Percentiles rank a stretch among this genome's conserved stretches.
phyloP scores from a whole-genome alignment of 1,284 basidiomycete species.

The Moesziomyces globuligerus region DNA sequence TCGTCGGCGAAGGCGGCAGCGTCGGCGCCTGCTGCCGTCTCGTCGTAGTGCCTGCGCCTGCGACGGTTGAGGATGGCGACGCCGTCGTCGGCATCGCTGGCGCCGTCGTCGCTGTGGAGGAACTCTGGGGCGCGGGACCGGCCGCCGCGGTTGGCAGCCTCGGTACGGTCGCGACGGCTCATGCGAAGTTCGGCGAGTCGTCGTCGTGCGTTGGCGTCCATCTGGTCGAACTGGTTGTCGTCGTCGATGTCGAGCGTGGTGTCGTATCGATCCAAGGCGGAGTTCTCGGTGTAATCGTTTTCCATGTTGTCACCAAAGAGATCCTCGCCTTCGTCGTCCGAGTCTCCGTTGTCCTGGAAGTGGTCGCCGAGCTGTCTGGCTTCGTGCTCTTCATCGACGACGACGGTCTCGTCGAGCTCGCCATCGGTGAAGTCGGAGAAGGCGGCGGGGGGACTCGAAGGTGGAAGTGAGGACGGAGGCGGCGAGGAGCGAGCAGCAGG shows the following conservation, averaged over 20 bases:
- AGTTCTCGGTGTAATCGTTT: slow-evolving; percentile 86
- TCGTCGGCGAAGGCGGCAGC: slow-evolving; percentile 76
- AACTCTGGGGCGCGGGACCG: slow-evolving; percentile 85
- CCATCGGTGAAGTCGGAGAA: slow-evolving; percentile 63
- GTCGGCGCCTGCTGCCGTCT: slow-evolving; percentile 71
- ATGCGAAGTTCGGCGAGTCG: slow-evolving; percentile 87
- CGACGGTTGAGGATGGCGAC: slow-evolving; percentile 65
- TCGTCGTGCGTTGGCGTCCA: slow-evolving; percentile 79
- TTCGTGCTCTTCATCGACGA: slow-evolving; percentile 62
- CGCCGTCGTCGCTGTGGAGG: slow-evolving; percentile 76
- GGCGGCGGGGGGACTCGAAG: slow-evolving; percentile 60
- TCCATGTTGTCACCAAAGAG: slow-evolving; percentile 83
- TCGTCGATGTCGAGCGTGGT: slow-evolving; percentile 84
- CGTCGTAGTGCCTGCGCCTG: slow-evolving; percentile 69
- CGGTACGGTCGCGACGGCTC: slow-evolving; percentile 84
- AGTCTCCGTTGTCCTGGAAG: slow-evolving; percentile 75
- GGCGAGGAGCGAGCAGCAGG: slow-evolving; percentile 50
- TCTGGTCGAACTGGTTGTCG: slow-evolving; percentile 75
- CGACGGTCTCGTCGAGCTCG: slow-evolving; percentile 45
- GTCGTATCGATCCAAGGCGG: slow-evolving; percentile 86
- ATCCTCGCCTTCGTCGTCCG: slow-evolving; percentile 82
- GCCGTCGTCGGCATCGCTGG: slow-evolving; percentile 66
- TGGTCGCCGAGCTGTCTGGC: slow-evolving; percentile 68
- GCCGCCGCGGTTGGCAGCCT: slow-evolving; percentile 71
- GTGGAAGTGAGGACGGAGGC: slow-evolving; percentile 61